These are phyloP conservation scores for Monascus ruber DNA, from an alignment of 2,329 filamentous ascomycete genomes.

Conservation along the genomic window DNA sequence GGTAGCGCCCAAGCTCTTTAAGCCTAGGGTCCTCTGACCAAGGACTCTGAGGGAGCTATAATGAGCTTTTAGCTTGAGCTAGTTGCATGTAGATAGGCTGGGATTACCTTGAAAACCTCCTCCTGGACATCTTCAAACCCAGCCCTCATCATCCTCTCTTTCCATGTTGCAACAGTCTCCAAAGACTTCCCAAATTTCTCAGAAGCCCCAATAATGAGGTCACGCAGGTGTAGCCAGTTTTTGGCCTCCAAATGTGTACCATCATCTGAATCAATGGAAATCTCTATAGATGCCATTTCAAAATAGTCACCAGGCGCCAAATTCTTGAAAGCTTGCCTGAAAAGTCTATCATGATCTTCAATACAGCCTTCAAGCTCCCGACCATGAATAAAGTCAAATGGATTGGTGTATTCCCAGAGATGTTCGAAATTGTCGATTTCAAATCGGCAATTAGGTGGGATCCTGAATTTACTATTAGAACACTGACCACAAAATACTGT, in stretches of 20 bases:
- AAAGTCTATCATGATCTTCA: slow-evolving; percentile 16
- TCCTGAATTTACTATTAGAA: slow-evolving; percentile 9
- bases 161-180: slow-evolving; percentile 22
- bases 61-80: neutral
- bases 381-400: slow-evolving; percentile 22
- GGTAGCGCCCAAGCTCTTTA: slow-evolving; percentile 30
- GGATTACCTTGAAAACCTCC: slow-evolving; percentile 30
- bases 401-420: slow-evolving; percentile 9
- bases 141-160: slow-evolving; percentile 35
- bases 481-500: neutral
- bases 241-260: slow-evolving; percentile 16
- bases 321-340: slow-evolving; percentile 12
- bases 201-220: slow-evolving; percentile 19
- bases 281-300: slow-evolving; percentile 39
- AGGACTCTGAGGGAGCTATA: slow-evolving; percentile 37
- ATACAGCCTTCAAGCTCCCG: slow-evolving; percentile 5
- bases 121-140: slow-evolving; percentile 46
- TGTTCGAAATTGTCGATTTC: slow-evolving; percentile 15
- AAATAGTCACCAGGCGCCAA: slow-evolving; percentile 32
- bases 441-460: slow-evolving; percentile 22
- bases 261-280: slow-evolving; percentile 73
- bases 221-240: slow-evolving; percentile 14
- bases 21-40: slow-evolving; percentile 30
- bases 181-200: slow-evolving; percentile 22
- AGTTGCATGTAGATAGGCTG: no score